Evolutionary conservation across 2,329 filamentous ascomycete genomes (phyloP).

Genomic region (Colletotrichum filicis): DNA sequence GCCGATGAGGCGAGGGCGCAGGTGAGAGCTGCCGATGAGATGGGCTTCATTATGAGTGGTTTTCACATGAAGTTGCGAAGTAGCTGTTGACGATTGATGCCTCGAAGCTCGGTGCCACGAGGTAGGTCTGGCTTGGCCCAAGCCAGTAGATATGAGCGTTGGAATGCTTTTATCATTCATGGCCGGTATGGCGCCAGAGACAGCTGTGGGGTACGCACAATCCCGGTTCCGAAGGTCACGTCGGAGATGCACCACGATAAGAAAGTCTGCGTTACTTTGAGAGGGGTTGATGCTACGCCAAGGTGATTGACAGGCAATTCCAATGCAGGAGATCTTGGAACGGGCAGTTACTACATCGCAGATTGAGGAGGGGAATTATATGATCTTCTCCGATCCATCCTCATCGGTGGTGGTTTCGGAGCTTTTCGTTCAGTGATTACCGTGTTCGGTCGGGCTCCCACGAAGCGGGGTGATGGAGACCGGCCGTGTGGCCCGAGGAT

Average conservation of each 20-base stretch:
- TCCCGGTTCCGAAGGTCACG: neutral
- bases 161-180: neutral
- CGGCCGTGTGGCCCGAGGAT: neutral
- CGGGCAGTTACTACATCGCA: neutral
- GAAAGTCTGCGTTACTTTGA: neutral
- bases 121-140: neutral
- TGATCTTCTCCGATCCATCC: neutral
- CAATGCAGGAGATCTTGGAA: neutral
- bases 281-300: neutral
- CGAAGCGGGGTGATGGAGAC: neutral
- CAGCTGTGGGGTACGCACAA: neutral
- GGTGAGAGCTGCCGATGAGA: neutral
- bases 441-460: neutral
- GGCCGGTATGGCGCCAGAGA: neutral
- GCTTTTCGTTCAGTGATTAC: neutral
- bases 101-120: no score
- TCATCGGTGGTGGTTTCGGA: neutral
- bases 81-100: no score
- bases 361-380: neutral
- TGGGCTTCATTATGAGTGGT: neutral
- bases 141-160: neutral
- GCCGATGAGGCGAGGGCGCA: neutral
- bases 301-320: neutral
- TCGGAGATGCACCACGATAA: neutral
- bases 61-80: no score